Conservation (phyloP, 805 yeast genomes). For the Wickerhamomyces bisporus region DNA sequence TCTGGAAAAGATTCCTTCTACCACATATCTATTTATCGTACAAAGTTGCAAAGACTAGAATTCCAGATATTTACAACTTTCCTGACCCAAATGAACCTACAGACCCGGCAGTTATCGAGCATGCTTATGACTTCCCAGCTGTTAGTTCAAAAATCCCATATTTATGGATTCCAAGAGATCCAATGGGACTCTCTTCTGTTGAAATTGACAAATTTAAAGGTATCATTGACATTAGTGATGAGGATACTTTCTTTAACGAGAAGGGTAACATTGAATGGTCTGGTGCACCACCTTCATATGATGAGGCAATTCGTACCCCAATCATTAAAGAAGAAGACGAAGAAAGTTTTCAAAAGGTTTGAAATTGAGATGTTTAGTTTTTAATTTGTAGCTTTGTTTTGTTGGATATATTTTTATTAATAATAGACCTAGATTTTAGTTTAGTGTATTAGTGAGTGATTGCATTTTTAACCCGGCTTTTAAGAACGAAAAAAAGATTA, state of each 20-base stretch:
- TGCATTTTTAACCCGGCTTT: no score
- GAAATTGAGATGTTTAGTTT: background rate
- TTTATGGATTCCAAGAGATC: constrained; percentile 92
- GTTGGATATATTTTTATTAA: no score
- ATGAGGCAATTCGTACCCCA: constrained; percentile 7
- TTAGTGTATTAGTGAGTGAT: no score
- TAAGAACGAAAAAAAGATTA: no score
- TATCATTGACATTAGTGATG: constrained; percentile 61
- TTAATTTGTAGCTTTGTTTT: no score
- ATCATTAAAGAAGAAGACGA: background rate
- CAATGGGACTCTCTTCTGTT: constrained; percentile 68
- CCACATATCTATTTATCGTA: constrained; percentile 52
- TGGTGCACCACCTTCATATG: constrained; percentile 46
- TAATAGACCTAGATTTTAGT: no score
- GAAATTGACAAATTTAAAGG: constrained; percentile 53
- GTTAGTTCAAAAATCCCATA: constrained; percentile 62
- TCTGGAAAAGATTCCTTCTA: constrained; percentile 43
- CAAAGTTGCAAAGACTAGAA: constrained; percentile 40
- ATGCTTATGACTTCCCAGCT: constrained; percentile 77
- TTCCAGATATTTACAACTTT: constrained; percentile 58
- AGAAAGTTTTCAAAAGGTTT: background rate
- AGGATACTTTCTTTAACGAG: constrained; percentile 53
- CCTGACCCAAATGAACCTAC: constrained; percentile 37
- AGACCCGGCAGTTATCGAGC: constrained; percentile 36
- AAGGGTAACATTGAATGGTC: constrained; percentile 43